Conservation (phyloP, 805 yeast genomes). For the Yamadazyma paraphyllophila region DNA sequence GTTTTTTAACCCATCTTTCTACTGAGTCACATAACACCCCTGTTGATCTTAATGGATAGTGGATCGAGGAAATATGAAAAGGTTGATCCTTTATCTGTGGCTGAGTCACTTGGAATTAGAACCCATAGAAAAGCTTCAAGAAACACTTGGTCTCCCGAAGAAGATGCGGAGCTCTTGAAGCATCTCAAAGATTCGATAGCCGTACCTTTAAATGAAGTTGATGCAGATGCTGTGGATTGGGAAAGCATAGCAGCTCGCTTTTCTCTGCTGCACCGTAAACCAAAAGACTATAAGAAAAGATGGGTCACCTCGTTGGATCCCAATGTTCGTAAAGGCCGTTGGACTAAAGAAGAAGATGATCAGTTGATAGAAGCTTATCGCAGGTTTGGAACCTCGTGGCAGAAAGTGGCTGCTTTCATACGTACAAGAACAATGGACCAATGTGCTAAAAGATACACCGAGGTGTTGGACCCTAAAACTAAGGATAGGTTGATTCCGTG, state of each 20-base stretch:
- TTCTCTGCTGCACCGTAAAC: slow-evolving; percentile 52
- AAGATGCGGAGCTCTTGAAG: slow-evolving; percentile 53
- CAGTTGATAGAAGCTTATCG: slow-evolving; percentile 60
- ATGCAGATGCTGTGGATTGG: slow-evolving; percentile 56
- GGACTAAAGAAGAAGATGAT: slow-evolving; percentile 82
- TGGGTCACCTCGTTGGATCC: slow-evolving; percentile 90
- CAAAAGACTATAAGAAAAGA: slow-evolving; percentile 82
- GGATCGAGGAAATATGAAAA: slow-evolving; percentile 13
- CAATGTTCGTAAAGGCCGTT: slow-evolving; percentile 72
- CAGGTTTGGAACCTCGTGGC: slow-evolving; percentile 80
- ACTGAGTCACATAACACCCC: background rate
- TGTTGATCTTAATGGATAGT: background rate
- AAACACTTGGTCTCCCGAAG: slow-evolving; percentile 73
- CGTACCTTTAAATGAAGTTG: slow-evolving; percentile 20
- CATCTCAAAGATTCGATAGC: slow-evolving; percentile 39
- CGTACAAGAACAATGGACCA: slow-evolving; percentile 91
- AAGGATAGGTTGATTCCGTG: slow-evolving; percentile 77
- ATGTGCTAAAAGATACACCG: slow-evolving; percentile 87
- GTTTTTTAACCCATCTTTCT: background rate
- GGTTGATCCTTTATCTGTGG: slow-evolving; percentile 55
- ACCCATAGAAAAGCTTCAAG: slow-evolving; percentile 64
- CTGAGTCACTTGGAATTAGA: slow-evolving; percentile 72
- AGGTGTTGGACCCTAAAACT: slow-evolving; percentile 80
- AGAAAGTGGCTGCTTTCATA: slow-evolving; percentile 71
- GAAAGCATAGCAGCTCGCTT: slow-evolving; percentile 45